Percentiles rank a stretch among this genome's conserved stretches.
Conservation (phyloP, 371 early-diverging fungal genomes). For the Smittium culicis region DNA sequence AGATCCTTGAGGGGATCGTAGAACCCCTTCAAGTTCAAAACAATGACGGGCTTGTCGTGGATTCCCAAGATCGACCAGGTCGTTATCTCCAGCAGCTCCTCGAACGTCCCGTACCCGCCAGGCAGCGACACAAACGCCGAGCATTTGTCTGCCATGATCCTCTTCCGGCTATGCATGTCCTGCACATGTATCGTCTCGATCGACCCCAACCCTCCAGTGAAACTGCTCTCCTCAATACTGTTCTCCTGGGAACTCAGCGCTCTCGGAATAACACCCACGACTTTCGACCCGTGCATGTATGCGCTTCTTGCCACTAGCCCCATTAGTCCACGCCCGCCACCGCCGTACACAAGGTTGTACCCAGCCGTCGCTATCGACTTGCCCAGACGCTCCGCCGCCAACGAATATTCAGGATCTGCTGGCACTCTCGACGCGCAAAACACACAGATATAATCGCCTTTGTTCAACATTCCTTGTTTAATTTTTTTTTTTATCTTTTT, state of each 20-base stretch:
- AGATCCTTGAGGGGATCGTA: constrained; percentile 49
- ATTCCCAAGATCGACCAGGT: constrained; percentile 65
- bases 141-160: constrained; percentile 48
- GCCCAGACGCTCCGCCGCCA: constrained; percentile 39
- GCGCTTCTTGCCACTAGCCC: constrained; percentile 56
- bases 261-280: constrained; percentile 56
- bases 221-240: constrained; percentile 1
- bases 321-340: constrained; percentile 66
- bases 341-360: constrained; percentile 70
- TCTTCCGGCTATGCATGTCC: constrained; percentile 76
- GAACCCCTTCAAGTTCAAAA: constrained; percentile 59
- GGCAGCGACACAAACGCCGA: constrained; percentile 75
- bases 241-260: constrained; percentile 35
- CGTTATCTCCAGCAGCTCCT: constrained; percentile 70
- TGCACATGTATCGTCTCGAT: constrained; percentile 51
- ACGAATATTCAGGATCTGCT: constrained; percentile 10
- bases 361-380: constrained; percentile 40
- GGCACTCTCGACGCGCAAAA: constrained; percentile 52
- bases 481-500: too few species aligned
- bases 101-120: constrained; percentile 75
- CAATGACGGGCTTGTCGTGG: constrained; percentile 56
- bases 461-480: constrained; percentile 10
- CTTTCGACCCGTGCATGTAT: constrained; percentile 39
- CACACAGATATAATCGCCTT: constrained; percentile 39
- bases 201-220: constrained; percentile 28